Evolutionary conservation across 2,329 filamentous ascomycete species (phyloP), one percentile per base, ranked within the genome.

Genomic region (Bipolaris bicolor): DNA sequence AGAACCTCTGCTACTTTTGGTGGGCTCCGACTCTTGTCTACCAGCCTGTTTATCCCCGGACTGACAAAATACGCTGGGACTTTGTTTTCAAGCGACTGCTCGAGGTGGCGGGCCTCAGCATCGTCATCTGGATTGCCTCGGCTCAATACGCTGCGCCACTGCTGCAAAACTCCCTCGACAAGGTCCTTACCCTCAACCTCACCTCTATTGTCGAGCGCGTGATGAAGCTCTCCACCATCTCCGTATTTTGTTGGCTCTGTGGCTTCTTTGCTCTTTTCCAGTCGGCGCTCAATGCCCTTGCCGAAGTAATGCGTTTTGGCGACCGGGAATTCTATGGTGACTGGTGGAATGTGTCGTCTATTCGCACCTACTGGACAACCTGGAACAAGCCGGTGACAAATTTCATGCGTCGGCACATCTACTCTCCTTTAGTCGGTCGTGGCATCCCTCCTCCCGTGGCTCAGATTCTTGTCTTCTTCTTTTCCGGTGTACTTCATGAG

Each of bases 371-470:
- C 80, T 97, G 94, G 94, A 88, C 93, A 20, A 90, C 89, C 0
- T 99, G 95, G 95, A 99, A 99, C 79, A 96, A 96, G 75, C 95
- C 95, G 0, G 94, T 99, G 5, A 96, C 96, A 72, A 89, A 92
- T 57, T 99, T 97, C 77, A 98, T 99, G 88, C 93, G 91, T 70
- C 84, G 95, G 36, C 95, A 99, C 75, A 87, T 99, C 49, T 98
- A 95, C 79, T 89, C 89, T 37, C 95, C 95, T 1, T 83, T 99
- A 62, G 83, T 96, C 31, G 91, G 91, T 0, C 85, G 95, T 45
- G 95, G 95, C 1, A 93, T 91, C 82, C 90, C 85, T 55, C 84
- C 88, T 7, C 78, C 80, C 3, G 74, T 84, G 0, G 91, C 95
- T 1, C 94, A 92, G 68, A 80, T 90, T 26, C 83, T 89, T 57